A percentile compares a stretch with the other conserved stretches of the same genome.
phyloP scores from a whole-genome alignment of 345 rosid species.

The Hibiscus tridactylites region DNA sequence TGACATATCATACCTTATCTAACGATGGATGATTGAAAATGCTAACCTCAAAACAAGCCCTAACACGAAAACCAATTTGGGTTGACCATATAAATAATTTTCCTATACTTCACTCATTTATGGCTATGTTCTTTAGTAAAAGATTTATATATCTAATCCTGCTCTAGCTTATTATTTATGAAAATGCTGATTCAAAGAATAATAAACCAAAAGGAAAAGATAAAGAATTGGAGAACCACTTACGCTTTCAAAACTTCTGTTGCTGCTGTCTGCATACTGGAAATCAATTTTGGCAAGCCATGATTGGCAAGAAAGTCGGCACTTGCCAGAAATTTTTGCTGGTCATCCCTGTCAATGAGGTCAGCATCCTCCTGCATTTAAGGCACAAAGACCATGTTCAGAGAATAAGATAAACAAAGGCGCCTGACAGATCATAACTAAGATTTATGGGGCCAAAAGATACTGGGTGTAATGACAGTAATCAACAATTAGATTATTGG shows the following conservation, averaged over 20 bases:
- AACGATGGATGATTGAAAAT: background rate
- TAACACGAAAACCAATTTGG: background rate
- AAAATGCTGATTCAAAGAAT: background rate
- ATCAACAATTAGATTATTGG: background rate
- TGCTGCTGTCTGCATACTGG: conserved; percentile 54
- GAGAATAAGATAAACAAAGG: background rate
- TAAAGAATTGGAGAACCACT: background rate
- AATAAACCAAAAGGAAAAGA: background rate
- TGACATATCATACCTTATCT: background rate
- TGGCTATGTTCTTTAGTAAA: background rate
- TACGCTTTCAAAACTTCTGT: conserved; percentile 77
- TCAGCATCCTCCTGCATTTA: conserved; percentile 61
- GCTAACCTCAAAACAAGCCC: background rate
- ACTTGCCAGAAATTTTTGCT: conserved; percentile 63
- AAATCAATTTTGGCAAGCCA: conserved; percentile 50
- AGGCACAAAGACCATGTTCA: background rate
- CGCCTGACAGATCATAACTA: background rate
- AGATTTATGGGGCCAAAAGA: background rate
- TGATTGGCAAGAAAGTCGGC: conserved; percentile 73
- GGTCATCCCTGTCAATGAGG: conserved; percentile 67
- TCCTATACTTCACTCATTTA: background rate
- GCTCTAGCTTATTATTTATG: background rate
- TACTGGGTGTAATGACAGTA: background rate
- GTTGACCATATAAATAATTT: background rate
- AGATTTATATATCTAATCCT: background rate